These are phyloP conservation scores for Cytospora leucostoma DNA, from an alignment of 2,329 filamentous ascomycete genomes.

Conservation along the genomic window DNA sequence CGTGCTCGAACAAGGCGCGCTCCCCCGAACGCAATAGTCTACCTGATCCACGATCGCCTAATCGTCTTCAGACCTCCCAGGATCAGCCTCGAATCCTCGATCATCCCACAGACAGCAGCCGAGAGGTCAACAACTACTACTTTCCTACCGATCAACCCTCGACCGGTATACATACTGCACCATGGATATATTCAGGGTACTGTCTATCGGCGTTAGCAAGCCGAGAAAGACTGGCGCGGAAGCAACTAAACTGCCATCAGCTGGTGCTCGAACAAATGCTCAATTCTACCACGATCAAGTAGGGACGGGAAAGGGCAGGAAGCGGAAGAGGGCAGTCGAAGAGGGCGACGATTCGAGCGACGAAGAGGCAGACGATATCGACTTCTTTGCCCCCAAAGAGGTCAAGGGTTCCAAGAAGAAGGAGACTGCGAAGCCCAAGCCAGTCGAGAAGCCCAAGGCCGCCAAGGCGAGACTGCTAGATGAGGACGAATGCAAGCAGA, in stretches of 20 bases:
- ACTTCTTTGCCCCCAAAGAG: conserved; percentile 60
- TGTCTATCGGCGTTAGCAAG: conserved; percentile 63
- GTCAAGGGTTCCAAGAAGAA: conserved; percentile 28
- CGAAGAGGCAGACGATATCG: conserved; percentile 46
- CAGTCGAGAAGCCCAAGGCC: conserved; percentile 33
- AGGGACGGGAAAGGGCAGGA: conserved; percentile 46
- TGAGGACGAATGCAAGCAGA: conserved; percentile 70
- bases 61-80: too few species aligned
- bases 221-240: conserved; percentile 32
- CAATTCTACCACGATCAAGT: conserved; percentile 68
- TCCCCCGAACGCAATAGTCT: too few species aligned
- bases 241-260: conserved; percentile 59
- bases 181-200: conserved; percentile 74
- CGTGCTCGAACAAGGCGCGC: too few species aligned
- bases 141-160: background rate
- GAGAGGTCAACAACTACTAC: too few species aligned
- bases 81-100: too few species aligned
- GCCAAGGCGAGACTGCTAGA: conserved; percentile 50
- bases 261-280: conserved; percentile 64
- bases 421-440: conserved; percentile 29
- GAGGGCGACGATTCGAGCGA: conserved; percentile 40
- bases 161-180: background rate
- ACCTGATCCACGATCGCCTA: too few species aligned
- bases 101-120: background rate
- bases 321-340: conserved; percentile 53